These are phyloP conservation scores for Colletotrichum acutatum DNA, from an alignment of 2,329 filamentous ascomycete species.

Conservation along the genomic window DNA sequence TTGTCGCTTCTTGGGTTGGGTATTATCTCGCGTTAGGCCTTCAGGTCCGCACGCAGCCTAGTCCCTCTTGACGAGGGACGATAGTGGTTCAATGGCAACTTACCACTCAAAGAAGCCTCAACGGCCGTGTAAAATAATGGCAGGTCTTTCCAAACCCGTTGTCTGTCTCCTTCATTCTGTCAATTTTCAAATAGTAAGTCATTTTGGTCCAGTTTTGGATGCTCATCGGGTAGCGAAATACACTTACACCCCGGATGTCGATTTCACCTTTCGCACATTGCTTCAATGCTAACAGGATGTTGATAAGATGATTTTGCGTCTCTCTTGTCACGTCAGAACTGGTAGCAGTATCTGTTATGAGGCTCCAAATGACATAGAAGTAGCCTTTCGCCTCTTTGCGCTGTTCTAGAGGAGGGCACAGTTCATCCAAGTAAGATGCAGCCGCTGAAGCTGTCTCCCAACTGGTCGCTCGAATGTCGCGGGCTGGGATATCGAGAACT, in stretches of 20 bases:
- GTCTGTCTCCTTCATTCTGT: too few relatives aligned
- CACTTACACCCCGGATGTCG: too few relatives aligned
- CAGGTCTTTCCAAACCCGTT: neutral
- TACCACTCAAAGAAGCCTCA: neutral
- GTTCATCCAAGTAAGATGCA: neutral
- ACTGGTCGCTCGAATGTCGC: neutral
- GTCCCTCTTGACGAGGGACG: neutral
- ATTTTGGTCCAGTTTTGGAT: too few relatives aligned
- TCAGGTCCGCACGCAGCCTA: neutral
- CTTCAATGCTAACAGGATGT: neutral
- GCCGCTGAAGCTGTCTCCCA: neutral
- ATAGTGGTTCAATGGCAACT: neutral
- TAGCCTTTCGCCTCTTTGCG: neutral
- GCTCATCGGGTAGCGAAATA: too few relatives aligned
- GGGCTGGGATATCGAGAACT: neutral
- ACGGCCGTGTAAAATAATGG: neutral
- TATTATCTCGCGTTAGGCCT: neutral
- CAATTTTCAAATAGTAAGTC: too few relatives aligned
- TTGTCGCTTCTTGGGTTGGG: neutral
- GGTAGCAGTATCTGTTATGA: neutral
- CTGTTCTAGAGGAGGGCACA: neutral
- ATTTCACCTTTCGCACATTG: neutral
- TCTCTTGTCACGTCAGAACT: neutral
- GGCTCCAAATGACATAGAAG: neutral
- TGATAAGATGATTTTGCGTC: neutral